These are phyloP conservation scores for Biscogniauxia mediterranea DNA, from an alignment of 2,329 filamentous ascomycete genomes.

Conservation along the genomic window DNA sequence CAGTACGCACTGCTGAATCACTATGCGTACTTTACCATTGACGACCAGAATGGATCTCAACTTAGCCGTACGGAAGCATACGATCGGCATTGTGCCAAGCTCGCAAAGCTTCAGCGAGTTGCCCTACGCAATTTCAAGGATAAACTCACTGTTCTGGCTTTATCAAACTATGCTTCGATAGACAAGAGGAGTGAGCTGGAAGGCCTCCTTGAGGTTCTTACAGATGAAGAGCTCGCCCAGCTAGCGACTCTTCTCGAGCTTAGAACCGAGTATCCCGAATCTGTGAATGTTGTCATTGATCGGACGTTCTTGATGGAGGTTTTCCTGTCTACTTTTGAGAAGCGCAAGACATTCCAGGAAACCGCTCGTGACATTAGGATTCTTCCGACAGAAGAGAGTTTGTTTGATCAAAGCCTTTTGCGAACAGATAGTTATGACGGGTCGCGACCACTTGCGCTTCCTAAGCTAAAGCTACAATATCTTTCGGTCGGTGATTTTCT, in stretches of 20 bases:
- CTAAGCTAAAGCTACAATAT: constrained; percentile 94
- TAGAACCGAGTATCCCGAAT: constrained; percentile 76
- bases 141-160: constrained; percentile 84
- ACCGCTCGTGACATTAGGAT: constrained; percentile 66
- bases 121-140: constrained; percentile 81
- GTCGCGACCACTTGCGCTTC: constrained; percentile 81
- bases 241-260: constrained; percentile 73
- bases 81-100: constrained; percentile 70
- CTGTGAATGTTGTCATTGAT: constrained; percentile 61
- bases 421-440: constrained; percentile 87
- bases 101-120: constrained; percentile 77
- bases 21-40: constrained; percentile 84
- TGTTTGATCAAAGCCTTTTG: constrained; percentile 78
- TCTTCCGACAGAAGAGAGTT: constrained; percentile 76
- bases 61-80: constrained; percentile 71
- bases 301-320: constrained; percentile 68
- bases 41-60: constrained; percentile 84
- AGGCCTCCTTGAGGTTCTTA: constrained; percentile 68
- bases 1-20: constrained; percentile 78
- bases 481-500: constrained; percentile 92
- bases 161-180: constrained; percentile 90
- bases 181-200: constrained; percentile 77
- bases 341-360: constrained; percentile 80
- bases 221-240: constrained; percentile 69
- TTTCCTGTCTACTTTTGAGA: constrained; percentile 72